Evolutionary conservation across 2,329 filamentous ascomycete genomes (phyloP).

Genomic region (Aspergillus pseudotamarii): DNA sequence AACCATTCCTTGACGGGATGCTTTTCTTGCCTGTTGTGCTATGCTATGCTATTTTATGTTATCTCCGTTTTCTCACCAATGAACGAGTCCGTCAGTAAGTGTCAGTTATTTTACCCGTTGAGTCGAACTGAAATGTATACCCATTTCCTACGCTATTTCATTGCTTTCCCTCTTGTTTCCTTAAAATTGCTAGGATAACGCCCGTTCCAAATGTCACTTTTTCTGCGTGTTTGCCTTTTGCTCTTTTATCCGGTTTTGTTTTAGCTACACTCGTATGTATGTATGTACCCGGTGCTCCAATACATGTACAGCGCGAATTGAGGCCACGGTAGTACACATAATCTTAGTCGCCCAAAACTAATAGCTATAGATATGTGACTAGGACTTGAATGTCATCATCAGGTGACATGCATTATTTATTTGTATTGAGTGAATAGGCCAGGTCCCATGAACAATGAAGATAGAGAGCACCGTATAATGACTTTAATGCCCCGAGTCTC

Average conservation of each 20-base stretch:
- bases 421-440: neutral
- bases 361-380: neutral
- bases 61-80: neutral
- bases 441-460: neutral
- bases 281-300: neutral
- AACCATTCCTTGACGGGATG: constrained; percentile 11
- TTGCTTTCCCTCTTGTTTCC: constrained; percentile 58
- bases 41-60: neutral
- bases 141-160: constrained; percentile 14
- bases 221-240: neutral
- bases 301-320: neutral
- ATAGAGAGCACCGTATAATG: constrained; percentile 1
- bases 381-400: neutral
- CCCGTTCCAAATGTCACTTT: neutral
- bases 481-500: neutral
- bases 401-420: neutral
- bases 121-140: constrained; percentile 15
- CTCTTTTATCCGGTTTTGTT: neutral
- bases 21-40: neutral
- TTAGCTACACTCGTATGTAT: constrained; percentile 4
- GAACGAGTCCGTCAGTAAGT: neutral
- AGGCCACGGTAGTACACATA: neutral
- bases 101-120: constrained; percentile 3
- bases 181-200: neutral
- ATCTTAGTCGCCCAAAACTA: neutral